Base-by-base conservation (phyloP, 75 land plant species). In the Adiantum capillusveneris region DNA sequence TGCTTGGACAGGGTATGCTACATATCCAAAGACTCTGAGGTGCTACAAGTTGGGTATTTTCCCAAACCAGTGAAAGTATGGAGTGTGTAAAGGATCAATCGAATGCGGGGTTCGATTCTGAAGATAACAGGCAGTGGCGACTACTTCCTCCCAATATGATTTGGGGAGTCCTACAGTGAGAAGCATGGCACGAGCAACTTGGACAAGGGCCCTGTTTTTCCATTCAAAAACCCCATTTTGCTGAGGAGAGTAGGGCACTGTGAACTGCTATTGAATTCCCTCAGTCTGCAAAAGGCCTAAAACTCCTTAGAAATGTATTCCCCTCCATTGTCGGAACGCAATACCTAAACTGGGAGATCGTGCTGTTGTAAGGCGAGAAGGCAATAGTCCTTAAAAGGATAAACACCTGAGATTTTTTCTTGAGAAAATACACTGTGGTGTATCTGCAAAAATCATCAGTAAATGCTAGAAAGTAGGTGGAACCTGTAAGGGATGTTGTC, bases 141-240 rank as follows among this genome's bases (percentile, higher is more conserved):
- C 51, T 18, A 45, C 63, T 53, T 72, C 63, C 17, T 16, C 74
- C 68, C 64, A 72, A 24, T 48, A 72, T 16, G 29, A 11, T 30
- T 59, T 72, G 9, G 67, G 57, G 0, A 65, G 36, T 11, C 27
- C 21, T 29, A 57, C 64, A 0, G 0, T 54, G 1, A 64, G 26
- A 34, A 72, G 29, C 68, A 72, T 64, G 46, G 56, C 58, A 19
- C 49, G 22, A 2, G 64, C 68, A 61, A 59, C 52, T 36, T 72
- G 63, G 24, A 54, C 34, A 22, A 70, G 27, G 17, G 59, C 44
- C 6, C 59, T 6, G 31, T 70, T 63, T 21, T 67, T 67, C 7
- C 62, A 18, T 59, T 67, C 63, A 7, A 54, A 50, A 11, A 67
- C 63, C 6, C 53, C 53, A 57, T 71, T 71, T 25, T 71, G 67